Base-by-base conservation (phyloP, 306 rosid genomes). In the Glycyrrhiza uralensis region DNA sequence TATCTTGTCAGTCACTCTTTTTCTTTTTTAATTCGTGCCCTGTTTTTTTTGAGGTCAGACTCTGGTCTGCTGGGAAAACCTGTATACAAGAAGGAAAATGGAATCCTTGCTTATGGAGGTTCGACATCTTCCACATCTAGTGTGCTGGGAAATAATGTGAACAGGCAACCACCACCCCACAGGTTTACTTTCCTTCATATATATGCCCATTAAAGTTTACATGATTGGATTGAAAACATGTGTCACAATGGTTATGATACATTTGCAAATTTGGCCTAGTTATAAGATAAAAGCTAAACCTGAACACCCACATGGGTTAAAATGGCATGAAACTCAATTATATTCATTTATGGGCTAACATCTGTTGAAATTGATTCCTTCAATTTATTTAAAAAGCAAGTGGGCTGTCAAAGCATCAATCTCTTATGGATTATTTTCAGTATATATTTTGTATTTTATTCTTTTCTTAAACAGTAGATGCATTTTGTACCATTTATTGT, bases 21-120 rank as follows among this genome's bases (percentile, higher is more conserved):
- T 45, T 15, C 5, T 62, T 24, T 12, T 24, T 7, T 1, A n/a
- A 14, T 30, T 38, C 5, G 1, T 51, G 3, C 28, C 33, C 7
- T 42, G 13, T 54, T 19, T 75, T 19, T 75, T 68, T 62, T 77
- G 85, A 47, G 65, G 20, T 77, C 86, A 89, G 96, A 89, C 22
- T 71, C 85, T 74, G 86, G 91, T 73, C 71, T 79, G 63, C 76
- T 80, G 77, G 88, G 85, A 58, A 92, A 82, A 72, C 63, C 92
- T 75, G 84, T 66, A 14, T 73, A 51, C 78, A 92, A 83, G 82
- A 92, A 90, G 85, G 98, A 92, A 79, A 92, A 88, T 30, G 98
- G 87, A 79, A 71, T 77, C 4, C 82, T 75, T 83, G 85, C 85
- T 49, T 68, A 69, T 68, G 75, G 84, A 26, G 91, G 87, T 51